phyloP scores from a whole-genome alignment of 371 early-diverging fungal species.

The Dipsacomyces acuminosporus region DNA sequence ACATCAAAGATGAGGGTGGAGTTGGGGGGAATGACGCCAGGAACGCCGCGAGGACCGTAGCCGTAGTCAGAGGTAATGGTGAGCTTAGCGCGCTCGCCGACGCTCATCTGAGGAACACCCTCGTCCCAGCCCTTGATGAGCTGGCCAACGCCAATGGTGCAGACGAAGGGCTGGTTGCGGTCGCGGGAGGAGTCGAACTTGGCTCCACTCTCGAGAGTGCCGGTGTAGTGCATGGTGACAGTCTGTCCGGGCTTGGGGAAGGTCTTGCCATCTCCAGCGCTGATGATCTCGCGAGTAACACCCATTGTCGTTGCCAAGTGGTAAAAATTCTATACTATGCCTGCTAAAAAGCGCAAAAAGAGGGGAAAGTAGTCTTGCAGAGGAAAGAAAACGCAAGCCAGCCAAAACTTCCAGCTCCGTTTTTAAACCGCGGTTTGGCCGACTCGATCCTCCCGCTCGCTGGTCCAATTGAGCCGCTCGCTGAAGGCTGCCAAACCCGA shows the following conservation, averaged over 20 bases:
- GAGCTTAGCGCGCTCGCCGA: slow-evolving; percentile 67
- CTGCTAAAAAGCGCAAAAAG: no score
- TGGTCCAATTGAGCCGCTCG: no score
- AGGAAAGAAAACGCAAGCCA: no score
- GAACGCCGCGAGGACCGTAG: slow-evolving; percentile 65
- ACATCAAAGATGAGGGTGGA: slow-evolving; percentile 81
- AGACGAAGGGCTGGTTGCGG: slow-evolving; percentile 71
- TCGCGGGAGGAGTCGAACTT: slow-evolving; percentile 87
- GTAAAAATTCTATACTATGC: no score
- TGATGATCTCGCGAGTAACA: slow-evolving; percentile 46
- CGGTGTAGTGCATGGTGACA: slow-evolving; percentile 69
- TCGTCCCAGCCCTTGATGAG: slow-evolving; percentile 89
- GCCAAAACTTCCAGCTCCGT: no score
- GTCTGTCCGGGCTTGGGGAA: slow-evolving; percentile 81
- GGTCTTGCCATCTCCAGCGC: slow-evolving; percentile 68
- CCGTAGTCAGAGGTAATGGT: slow-evolving; percentile 71
- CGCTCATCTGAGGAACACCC: slow-evolving; percentile 81
- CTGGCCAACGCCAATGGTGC: slow-evolving; percentile 84
- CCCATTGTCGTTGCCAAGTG: slow-evolving; percentile 42
- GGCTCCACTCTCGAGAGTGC: slow-evolving; percentile 62
- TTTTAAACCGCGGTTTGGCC: no score
- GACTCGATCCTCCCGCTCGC: no score
- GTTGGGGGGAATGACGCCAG: slow-evolving; percentile 74
- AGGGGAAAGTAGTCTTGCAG: no score
- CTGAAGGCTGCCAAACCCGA: no score